phyloP scores from a whole-genome alignment of 2,329 filamentous ascomycete species.

The Pseudogymnoascus sp. region DNA sequence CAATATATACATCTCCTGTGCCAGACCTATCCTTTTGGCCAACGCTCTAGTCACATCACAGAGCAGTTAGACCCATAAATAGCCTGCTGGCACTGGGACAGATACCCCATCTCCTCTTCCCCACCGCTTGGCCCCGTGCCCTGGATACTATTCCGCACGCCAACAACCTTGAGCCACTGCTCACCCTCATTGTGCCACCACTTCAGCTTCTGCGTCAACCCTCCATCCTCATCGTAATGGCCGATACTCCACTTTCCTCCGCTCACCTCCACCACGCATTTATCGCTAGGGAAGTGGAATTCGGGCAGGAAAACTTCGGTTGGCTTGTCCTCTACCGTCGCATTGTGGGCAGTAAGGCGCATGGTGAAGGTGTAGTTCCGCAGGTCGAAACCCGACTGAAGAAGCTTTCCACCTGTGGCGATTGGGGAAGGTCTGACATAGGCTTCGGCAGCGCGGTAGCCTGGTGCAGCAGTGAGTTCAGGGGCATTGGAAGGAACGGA shows the following conservation, averaged over 20 bases:
- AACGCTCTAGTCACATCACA: conserved; percentile 36
- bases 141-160: conserved; percentile 51
- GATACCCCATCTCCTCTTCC: conserved; percentile 67
- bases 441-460: conserved; percentile 84
- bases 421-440: conserved; percentile 82
- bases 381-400: conserved; percentile 72
- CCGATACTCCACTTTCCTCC: conserved; percentile 87
- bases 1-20: not conserved
- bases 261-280: conserved; percentile 63
- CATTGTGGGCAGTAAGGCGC: conserved; percentile 51
- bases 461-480: conserved; percentile 54
- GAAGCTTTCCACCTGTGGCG: conserved; percentile 60
- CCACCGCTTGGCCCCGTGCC: conserved; percentile 36
- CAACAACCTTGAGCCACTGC: conserved; percentile 69
- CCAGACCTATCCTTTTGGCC: not conserved
- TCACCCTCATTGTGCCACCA: conserved; percentile 93
- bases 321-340: conserved; percentile 55
- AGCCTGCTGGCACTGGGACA: conserved; percentile 53
- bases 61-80: conserved; percentile 32
- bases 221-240: conserved; percentile 59
- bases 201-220: conserved; percentile 63
- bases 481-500: conserved; percentile 46
- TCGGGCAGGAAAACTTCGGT: conserved; percentile 82
- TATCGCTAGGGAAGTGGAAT: conserved; percentile 77
- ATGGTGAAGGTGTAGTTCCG: conserved; percentile 69